A percentile compares a stretch with the other conserved stretches of the same genome.
phyloP scores from a whole-genome alignment of 208 protist genomes.

The Angomonas ambiguus region DNA sequence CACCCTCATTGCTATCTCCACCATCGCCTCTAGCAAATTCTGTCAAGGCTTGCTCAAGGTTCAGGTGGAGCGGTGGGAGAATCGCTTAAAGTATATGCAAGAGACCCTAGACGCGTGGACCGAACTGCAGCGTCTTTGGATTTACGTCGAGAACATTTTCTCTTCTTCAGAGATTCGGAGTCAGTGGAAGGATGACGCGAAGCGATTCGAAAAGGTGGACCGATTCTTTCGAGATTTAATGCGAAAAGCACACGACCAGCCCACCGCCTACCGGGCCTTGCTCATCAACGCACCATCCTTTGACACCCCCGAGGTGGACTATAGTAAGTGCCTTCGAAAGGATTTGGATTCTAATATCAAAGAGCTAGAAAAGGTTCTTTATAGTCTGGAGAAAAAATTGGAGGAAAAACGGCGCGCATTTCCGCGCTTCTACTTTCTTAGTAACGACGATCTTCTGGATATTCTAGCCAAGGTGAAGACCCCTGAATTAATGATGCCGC shows the following conservation, averaged over 20 bases:
- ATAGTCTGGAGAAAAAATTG: conserved; percentile 92
- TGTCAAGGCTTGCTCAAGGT: conserved; percentile 88
- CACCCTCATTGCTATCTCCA: conserved; percentile 87
- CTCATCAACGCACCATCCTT: conserved; percentile 83
- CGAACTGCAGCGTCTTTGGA: conserved; percentile 95
- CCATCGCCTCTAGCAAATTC: conserved; percentile 91
- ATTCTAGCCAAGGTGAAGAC: conserved; percentile 98
- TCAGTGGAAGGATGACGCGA: conserved; percentile 95
- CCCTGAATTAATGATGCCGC: conserved; percentile 95
- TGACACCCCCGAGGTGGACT: conserved; percentile 36
- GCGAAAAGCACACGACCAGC: conserved; percentile 89
- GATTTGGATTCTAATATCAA: conserved; percentile 90
- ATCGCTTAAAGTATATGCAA: conserved; percentile 90
- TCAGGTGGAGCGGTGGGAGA: conserved; percentile 94
- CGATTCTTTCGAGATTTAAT: conserved; percentile 94
- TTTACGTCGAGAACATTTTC: conserved; percentile 97
- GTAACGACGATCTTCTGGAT: conserved; percentile 96
- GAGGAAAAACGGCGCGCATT: conserved; percentile 96
- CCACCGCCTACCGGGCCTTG: conserved; percentile 85
- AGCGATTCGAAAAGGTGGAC: conserved; percentile 93
- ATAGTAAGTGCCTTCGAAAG: conserved; percentile 63
- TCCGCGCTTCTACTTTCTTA: conserved; percentile 97
- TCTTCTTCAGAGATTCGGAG: conserved; percentile 93
- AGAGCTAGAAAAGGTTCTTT: conserved; percentile 92
- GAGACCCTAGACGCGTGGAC: conserved; percentile 94